Percentiles rank a stretch among this genome's conserved stretches.
Conservation (phyloP, 306 rosid genomes). For the Cicer cuneatum region DNA sequence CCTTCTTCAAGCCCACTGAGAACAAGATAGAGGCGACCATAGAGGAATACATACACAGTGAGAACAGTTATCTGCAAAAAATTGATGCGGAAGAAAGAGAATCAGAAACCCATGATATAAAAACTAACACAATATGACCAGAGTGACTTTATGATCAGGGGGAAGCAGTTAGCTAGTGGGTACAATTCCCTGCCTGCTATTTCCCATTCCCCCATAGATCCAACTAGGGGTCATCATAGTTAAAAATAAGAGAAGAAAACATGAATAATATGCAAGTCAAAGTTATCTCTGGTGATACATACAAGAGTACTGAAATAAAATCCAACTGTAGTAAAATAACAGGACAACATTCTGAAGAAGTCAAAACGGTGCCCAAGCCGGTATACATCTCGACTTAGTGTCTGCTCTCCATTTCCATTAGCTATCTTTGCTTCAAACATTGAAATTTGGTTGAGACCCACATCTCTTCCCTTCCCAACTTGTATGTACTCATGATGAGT, state of each 20-base stretch:
- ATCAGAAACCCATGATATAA: slow-evolving; percentile 36
- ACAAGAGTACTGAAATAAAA: slow-evolving; percentile 61
- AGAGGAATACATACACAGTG: slow-evolving; percentile 58
- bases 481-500: slow-evolving; percentile 66
- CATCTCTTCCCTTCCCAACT: slow-evolving; percentile 66
- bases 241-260: not conserved
- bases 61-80: slow-evolving; percentile 56
- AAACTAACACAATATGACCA: slow-evolving; percentile 9
- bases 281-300: slow-evolving; percentile 37
- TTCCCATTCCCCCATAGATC: slow-evolving; percentile 10
- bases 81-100: not conserved
- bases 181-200: slow-evolving; percentile 2
- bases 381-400: slow-evolving; percentile 59
- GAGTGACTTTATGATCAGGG: slow-evolving; percentile 1
- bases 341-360: slow-evolving; percentile 62
- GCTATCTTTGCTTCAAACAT: slow-evolving; percentile 62
- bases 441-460: slow-evolving; percentile 63
- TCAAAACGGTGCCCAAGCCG: slow-evolving; percentile 63
- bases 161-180: slow-evolving; percentile 3
- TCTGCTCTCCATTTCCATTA: slow-evolving; percentile 64
- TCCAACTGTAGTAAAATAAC: slow-evolving; percentile 62
- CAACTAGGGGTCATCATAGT: slow-evolving; percentile 15
- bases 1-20: slow-evolving; percentile 63
- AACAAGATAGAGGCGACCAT: slow-evolving; percentile 63
- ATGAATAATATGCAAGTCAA: slow-evolving; percentile 17